Evolutionary conservation across 805 yeast species (phyloP).

Genomic region (Metschnikowia shivogae): DNA sequence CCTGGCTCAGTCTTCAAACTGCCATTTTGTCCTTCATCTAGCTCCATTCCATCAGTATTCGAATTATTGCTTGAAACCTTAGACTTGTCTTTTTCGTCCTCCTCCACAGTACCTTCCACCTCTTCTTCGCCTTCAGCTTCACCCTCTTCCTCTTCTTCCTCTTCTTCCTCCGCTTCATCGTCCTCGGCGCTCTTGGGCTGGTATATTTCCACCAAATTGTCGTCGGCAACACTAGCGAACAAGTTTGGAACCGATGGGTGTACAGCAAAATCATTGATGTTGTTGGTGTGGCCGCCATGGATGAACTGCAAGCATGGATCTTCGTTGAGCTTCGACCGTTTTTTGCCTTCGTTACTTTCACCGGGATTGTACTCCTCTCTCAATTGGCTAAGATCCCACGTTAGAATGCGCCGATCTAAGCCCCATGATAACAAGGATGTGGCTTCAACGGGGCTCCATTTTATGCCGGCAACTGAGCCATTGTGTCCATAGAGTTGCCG

Average conservation of each 20-base stretch:
- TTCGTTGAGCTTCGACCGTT: slow-evolving; percentile 46
- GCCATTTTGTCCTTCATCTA: slow-evolving; percentile 1
- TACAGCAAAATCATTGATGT: slow-evolving; percentile 64
- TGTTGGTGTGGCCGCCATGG: slow-evolving; percentile 83
- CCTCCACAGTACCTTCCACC: slow-evolving; percentile 1
- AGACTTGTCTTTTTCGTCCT: slow-evolving; percentile 1
- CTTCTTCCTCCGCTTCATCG: slow-evolving; percentile 22
- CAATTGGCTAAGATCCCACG: slow-evolving; percentile 69
- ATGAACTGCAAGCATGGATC: slow-evolving; percentile 77
- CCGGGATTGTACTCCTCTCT: slow-evolving; percentile 46
- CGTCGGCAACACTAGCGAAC: slow-evolving; percentile 69
- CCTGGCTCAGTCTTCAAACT: background rate
- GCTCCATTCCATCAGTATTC: background rate
- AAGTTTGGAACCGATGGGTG: slow-evolving; percentile 58
- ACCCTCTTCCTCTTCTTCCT: slow-evolving; percentile 17
- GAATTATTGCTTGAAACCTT: background rate
- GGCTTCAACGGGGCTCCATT: slow-evolving; percentile 48
- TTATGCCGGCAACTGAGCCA: slow-evolving; percentile 36
- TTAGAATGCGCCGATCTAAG: slow-evolving; percentile 61
- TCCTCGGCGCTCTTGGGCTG: slow-evolving; percentile 46
- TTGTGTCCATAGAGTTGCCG: slow-evolving; percentile 67
- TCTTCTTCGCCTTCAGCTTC: slow-evolving; percentile 17
- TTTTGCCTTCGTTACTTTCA: slow-evolving; percentile 40
- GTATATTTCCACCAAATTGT: slow-evolving; percentile 74
- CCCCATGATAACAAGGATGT: slow-evolving; percentile 54